Percentiles rank a stretch among this genome's conserved stretches.
Conservation (phyloP, 192 early-diverging fungal species). For the Allomyces javanicus region DNA sequence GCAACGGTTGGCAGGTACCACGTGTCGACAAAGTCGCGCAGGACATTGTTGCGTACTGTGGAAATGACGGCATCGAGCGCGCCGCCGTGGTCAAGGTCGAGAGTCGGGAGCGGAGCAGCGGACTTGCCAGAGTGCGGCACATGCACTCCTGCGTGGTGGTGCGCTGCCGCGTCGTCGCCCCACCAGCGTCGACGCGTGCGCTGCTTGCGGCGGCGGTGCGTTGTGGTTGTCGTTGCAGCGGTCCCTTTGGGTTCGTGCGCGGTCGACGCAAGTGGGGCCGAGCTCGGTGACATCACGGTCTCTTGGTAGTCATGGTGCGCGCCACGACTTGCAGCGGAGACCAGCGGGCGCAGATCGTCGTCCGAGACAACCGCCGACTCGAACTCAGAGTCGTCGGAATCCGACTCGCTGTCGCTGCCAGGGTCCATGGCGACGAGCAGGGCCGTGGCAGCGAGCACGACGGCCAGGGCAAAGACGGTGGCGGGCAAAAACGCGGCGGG, state of each 20-base stretch:
- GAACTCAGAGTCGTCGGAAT: neutral
- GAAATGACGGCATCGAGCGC: neutral
- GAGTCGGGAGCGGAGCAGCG: neutral
- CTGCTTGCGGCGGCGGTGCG: no score
- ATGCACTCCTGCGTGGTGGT: neutral
- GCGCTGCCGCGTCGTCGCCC: no score
- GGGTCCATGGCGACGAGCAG: neutral
- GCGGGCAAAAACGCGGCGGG: neutral
- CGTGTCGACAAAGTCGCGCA: neutral
- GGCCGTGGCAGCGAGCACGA: neutral
- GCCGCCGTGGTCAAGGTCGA: neutral
- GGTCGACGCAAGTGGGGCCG: neutral
- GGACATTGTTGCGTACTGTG: neutral
- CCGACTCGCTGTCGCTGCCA: neutral
- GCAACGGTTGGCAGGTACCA: neutral
- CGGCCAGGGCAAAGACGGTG: neutral
- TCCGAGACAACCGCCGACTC: no score
- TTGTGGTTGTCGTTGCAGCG: no score
- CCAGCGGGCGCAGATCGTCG: no score
- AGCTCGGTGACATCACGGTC: neutral
- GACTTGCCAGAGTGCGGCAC: neutral
- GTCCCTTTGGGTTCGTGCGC: no score
- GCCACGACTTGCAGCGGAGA: neutral
- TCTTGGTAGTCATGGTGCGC: neutral
- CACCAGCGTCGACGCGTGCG: no score